Percentiles rank a stretch among this genome's conserved stretches.
These are phyloP conservation scores for Neonectria faginata DNA, from an alignment of 2,329 filamentous ascomycete genomes.

Conservation along the genomic window DNA sequence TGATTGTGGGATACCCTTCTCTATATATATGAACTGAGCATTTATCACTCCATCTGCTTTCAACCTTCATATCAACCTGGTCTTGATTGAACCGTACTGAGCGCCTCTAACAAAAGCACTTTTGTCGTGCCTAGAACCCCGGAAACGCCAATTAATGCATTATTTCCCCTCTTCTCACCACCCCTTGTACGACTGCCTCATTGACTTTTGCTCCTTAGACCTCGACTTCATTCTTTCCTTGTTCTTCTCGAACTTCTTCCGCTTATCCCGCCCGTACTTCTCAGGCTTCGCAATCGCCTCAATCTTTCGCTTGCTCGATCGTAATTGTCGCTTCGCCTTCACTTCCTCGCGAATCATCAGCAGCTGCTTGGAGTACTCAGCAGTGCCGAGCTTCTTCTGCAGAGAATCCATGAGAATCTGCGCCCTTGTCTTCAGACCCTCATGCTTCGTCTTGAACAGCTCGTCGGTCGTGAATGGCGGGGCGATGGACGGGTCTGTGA, in stretches of 20 bases:
- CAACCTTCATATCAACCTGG: slow-evolving; percentile 27
- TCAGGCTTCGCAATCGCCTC: slow-evolving; percentile 88
- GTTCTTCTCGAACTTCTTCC: slow-evolving; percentile 85
- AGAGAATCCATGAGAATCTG: slow-evolving; percentile 84
- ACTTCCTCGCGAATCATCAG: slow-evolving; percentile 78
- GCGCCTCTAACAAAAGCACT: slow-evolving; percentile 38
- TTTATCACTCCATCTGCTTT: slow-evolving; percentile 6
- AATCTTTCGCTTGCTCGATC: slow-evolving; percentile 88
- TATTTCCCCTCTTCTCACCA: slow-evolving; percentile 43
- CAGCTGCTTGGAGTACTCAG: slow-evolving; percentile 80
- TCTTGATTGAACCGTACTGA: slow-evolving; percentile 29
- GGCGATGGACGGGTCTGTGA: slow-evolving; percentile 84
- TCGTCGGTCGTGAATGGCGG: slow-evolving; percentile 78
- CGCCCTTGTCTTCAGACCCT: slow-evolving; percentile 76
- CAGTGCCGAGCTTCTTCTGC: slow-evolving; percentile 86
- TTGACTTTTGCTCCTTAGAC: slow-evolving; percentile 76
- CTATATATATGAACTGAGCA: slow-evolving; percentile 23
- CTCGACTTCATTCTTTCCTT: slow-evolving; percentile 85
- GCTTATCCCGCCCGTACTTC: slow-evolving; percentile 81
- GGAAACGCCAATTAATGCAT: slow-evolving; percentile 47
- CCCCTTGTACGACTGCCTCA: slow-evolving; percentile 76
- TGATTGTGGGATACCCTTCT: slow-evolving; percentile 34
- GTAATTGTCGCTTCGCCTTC: slow-evolving; percentile 76
- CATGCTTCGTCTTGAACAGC: slow-evolving; percentile 75
- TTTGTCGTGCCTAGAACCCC: slow-evolving; percentile 30